These are phyloP conservation scores for Angophora floribunda DNA, from an alignment of 345 rosid genomes.

Conservation along the genomic window DNA sequence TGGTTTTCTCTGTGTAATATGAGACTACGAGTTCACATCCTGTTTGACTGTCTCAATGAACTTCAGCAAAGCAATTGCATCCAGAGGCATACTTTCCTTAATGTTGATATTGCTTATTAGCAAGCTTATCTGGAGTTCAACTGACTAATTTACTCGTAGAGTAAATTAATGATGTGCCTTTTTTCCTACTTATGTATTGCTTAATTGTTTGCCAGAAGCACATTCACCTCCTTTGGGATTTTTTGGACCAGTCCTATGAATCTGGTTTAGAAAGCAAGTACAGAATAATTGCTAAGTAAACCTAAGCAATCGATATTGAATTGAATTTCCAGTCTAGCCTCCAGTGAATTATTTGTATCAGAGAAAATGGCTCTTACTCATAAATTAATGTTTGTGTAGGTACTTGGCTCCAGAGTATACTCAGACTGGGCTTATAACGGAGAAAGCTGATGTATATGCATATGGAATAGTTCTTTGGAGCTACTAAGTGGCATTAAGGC, in stretches of 20 bases:
- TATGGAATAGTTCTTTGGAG: slow-evolving; percentile 31
- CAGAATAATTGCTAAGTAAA: not conserved
- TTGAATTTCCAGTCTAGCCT: not conserved
- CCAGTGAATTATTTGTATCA: not conserved
- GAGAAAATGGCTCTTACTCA: not conserved
- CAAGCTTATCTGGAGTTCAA: not conserved
- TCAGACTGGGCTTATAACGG: slow-evolving; percentile 26
- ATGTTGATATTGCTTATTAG: not conserved
- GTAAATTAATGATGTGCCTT: not conserved
- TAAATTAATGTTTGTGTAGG: slow-evolving; percentile 1
- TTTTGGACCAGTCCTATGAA: not conserved
- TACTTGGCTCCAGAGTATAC: slow-evolving; percentile 37
- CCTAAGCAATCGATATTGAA: not conserved
- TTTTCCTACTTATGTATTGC: not conserved
- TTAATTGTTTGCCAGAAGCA: not conserved
- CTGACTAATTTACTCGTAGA: not conserved
- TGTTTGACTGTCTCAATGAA: not conserved
- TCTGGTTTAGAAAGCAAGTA: not conserved
- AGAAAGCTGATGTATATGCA: slow-evolving; percentile 33
- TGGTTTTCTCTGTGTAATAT: not conserved
- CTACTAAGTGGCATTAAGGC: slow-evolving; percentile 26
- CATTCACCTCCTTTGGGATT: not conserved
- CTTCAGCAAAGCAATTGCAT: not conserved
- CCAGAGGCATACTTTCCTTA: not conserved
- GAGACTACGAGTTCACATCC: not conserved